These are phyloP conservation scores for Salvia hispanica DNA, from an alignment of 257 asterid species.

Conservation along the genomic window DNA sequence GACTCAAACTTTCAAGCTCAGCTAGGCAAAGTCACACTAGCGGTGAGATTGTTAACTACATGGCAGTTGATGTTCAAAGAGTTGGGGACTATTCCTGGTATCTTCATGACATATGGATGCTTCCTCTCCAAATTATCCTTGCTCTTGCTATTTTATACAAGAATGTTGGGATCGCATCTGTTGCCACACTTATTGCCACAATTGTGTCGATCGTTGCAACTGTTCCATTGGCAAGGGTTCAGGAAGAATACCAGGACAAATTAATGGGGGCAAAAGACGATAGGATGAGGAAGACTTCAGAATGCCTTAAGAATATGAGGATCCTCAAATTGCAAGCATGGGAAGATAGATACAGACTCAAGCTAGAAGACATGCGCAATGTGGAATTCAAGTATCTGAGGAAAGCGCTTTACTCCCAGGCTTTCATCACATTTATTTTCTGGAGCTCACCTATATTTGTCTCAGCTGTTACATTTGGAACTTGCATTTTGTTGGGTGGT, in stretches of 20 bases:
- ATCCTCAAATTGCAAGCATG: slow-evolving; percentile 58
- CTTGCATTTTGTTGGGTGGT: slow-evolving; percentile 52
- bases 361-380: slow-evolving; percentile 47
- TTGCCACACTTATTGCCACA: slow-evolving; percentile 56
- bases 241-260: slow-evolving; percentile 53
- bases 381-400: slow-evolving; percentile 50
- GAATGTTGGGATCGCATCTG: slow-evolving; percentile 53
- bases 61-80: slow-evolving; percentile 61
- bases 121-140: slow-evolving; percentile 50
- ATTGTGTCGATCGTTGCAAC: slow-evolving; percentile 50
- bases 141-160: slow-evolving; percentile 55
- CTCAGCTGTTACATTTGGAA: slow-evolving; percentile 50
- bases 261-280: slow-evolving; percentile 55
- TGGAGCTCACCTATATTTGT: slow-evolving; percentile 62
- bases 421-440: slow-evolving; percentile 52
- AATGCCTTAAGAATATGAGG: slow-evolving; percentile 57
- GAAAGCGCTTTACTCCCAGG: slow-evolving; percentile 55
- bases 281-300: slow-evolving; percentile 56
- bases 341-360: slow-evolving; percentile 51
- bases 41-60: slow-evolving; percentile 59
- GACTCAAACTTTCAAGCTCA: slow-evolving; percentile 51
- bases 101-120: slow-evolving; percentile 57
- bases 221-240: slow-evolving; percentile 50
- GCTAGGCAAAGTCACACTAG: slow-evolving; percentile 52
- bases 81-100: slow-evolving; percentile 61